Percentiles rank a stretch among this genome's conserved stretches.
phyloP scores from a whole-genome alignment of 2,329 filamentous ascomycete genomes.

The Claviceps capensis region DNA sequence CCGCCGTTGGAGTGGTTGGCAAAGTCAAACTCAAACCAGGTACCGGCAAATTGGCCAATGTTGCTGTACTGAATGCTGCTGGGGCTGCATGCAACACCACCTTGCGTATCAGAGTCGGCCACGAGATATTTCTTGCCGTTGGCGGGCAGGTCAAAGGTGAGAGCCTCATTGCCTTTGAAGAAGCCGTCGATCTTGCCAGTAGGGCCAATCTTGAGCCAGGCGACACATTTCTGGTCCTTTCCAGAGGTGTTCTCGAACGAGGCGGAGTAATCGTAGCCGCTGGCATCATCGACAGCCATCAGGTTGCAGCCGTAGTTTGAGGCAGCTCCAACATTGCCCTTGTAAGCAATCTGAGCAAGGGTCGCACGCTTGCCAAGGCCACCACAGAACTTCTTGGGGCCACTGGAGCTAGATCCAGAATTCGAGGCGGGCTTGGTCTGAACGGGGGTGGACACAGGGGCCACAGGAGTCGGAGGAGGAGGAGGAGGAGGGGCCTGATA shows the following conservation, averaged over 20 bases:
- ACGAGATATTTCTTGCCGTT: constrained; percentile 27
- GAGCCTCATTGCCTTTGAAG: constrained; percentile 27
- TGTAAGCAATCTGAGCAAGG: constrained; percentile 29
- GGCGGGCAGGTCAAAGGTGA: constrained; percentile 27
- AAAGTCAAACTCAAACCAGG: constrained; percentile 39
- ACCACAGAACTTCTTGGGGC: constrained; percentile 21
- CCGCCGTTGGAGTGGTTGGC: constrained; percentile 29
- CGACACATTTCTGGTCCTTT: constrained; percentile 24
- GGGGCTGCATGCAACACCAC: constrained; percentile 30
- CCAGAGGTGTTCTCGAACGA: constrained; percentile 26
- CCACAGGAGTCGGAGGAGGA: neutral
- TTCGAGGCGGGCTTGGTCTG: constrained; percentile 5
- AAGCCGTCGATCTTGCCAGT: constrained; percentile 32
- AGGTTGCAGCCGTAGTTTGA: constrained; percentile 39
- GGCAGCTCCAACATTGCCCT: constrained; percentile 30
- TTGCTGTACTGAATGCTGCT: constrained; percentile 20
- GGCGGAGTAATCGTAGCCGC: constrained; percentile 30
- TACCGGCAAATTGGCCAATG: constrained; percentile 27
- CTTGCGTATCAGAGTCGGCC: constrained; percentile 33
- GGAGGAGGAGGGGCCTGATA: neutral
- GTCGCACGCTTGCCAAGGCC: constrained; percentile 32
- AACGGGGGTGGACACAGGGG: neutral
- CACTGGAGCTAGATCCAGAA: constrained; percentile 7
- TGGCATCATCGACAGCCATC: constrained; percentile 25
- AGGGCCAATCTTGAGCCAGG: constrained; percentile 40